Base-by-base conservation (phyloP, 148 eudicot species). In the Dianthus caryophyllus region DNA sequence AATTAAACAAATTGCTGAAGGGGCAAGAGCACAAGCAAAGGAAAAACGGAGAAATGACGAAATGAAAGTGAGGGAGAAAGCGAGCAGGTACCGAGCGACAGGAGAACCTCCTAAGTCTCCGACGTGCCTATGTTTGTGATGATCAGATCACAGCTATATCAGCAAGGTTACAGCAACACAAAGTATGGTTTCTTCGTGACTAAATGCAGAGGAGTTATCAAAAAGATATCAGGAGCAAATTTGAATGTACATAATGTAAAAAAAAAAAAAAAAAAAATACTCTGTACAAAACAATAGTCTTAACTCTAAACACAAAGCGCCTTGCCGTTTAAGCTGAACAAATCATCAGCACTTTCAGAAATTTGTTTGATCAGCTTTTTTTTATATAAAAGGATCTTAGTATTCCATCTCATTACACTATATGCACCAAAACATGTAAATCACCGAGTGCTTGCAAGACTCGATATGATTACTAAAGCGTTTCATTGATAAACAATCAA, bases 21-120 rank as follows among this genome's bases (percentile, higher is more conserved):
- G 97, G 65, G 98, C 96, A 65, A 76, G 84, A 75, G 75, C 87
- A 54, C 89, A 94, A 67, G 95, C 90, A 29, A 84, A 78, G 73
- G 80, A 79, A 24, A 86, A 80, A 69, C 76, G 70, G 53, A 82
- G 84, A 74, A 83, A 83, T 2, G 92, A 90, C 61, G 96, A 87
- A 78, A 31, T 78, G 22, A 86, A 88, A 77, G 87, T 76, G 76
- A 90, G 76, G 72, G 92, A 84, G 64, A 94, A 90, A 62, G 97
- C 97, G 44, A 74, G 85, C 36, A 90, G 75, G 73, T 86, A 85
- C 74, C 77, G 96, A 73, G 55, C 66, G 61, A 88, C 90, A 10
- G 98, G 98, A 62, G 80, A 84, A 67, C 67, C 76, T 61, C 98
- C 98, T 75, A 36, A 68, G 49, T 91, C 98, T 78, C 67, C 84